Conservation (phyloP, 192 early-diverging fungal genomes). For the Podochytrium sp. region DNA sequence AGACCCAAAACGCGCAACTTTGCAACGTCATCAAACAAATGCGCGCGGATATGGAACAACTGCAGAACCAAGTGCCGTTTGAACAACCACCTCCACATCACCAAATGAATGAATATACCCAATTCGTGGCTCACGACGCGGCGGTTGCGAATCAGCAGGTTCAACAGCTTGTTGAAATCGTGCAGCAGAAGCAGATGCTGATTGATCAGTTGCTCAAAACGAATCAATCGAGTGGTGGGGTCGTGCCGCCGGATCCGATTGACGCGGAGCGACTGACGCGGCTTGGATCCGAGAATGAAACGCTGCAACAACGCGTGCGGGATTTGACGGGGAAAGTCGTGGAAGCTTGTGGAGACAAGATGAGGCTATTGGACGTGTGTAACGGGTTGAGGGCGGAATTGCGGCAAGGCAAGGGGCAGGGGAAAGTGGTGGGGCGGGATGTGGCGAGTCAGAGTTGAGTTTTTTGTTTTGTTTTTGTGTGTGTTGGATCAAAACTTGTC, state of each 20-base stretch:
- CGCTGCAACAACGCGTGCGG: background rate
- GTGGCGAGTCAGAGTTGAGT: background rate
- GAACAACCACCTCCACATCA: background rate
- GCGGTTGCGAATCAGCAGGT: constrained; percentile 19
- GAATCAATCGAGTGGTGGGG: background rate
- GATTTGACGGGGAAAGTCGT: constrained; percentile 10
- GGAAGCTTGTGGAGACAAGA: constrained; percentile 11
- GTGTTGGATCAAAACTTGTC: background rate
- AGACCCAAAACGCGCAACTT: constrained; percentile 35
- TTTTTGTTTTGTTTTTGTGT: background rate
- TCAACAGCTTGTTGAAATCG: constrained; percentile 7
- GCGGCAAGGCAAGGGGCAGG: constrained; percentile 29
- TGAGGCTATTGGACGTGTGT: constrained; percentile 39
- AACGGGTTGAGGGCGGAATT: constrained; percentile 41
- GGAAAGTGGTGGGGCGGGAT: background rate
- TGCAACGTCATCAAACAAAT: constrained; percentile 39
- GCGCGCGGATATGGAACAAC: constrained; percentile 44
- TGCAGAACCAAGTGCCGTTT: constrained; percentile 1
- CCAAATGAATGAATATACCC: background rate
- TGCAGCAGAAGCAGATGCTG: constrained; percentile 26
- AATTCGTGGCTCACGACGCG: background rate
- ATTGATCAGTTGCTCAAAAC: constrained; percentile 12
- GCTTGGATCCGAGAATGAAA: constrained; percentile 21
- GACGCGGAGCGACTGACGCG: background rate
- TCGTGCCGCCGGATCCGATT: no score